These are phyloP conservation scores for Pichia gijzeniarum DNA, from an alignment of 805 yeast species.

Conservation along the genomic window DNA sequence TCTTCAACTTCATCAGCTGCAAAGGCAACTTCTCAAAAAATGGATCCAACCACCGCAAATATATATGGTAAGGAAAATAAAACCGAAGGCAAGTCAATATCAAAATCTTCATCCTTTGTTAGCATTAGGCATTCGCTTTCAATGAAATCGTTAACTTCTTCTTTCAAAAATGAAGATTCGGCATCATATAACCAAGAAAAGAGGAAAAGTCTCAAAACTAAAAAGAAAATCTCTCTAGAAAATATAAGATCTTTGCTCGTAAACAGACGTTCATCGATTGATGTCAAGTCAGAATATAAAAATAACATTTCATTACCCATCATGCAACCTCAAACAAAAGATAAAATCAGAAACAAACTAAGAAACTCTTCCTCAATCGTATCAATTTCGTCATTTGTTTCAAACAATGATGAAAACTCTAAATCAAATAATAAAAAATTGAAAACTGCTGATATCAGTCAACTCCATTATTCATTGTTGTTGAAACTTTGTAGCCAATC, in stretches of 20 bases:
- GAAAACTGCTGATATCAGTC: conserved; percentile 31
- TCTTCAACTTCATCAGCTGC: neutral
- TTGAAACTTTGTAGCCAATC: conserved; percentile 32
- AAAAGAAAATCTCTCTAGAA: conserved; percentile 22
- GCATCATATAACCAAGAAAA: neutral
- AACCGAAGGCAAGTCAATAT: neutral
- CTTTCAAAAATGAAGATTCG: neutral
- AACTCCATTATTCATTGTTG: conserved; percentile 28
- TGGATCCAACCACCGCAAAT: neutral
- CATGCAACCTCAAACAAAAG: conserved; percentile 49
- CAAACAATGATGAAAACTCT: conserved; percentile 7
- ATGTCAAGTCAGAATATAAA: conserved; percentile 15
- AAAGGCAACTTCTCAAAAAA: too few species aligned
- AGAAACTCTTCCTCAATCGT: conserved; percentile 44
- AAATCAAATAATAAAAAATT: conserved; percentile 10
- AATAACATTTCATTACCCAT: conserved; percentile 52
- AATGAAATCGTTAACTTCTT: conserved; percentile 7
- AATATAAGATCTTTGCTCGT: conserved; percentile 14
- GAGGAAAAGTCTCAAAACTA: conserved; percentile 4
- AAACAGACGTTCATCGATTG: conserved; percentile 15
- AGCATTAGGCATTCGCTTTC: conserved; percentile 8
- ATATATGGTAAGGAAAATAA: neutral
- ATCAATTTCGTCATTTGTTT: conserved; percentile 31
- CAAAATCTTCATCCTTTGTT: conserved; percentile 7
- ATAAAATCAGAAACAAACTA: conserved; percentile 47